phyloP scores from a whole-genome alignment of 306 rosid genomes.

The Arachis hypogaea region DNA sequence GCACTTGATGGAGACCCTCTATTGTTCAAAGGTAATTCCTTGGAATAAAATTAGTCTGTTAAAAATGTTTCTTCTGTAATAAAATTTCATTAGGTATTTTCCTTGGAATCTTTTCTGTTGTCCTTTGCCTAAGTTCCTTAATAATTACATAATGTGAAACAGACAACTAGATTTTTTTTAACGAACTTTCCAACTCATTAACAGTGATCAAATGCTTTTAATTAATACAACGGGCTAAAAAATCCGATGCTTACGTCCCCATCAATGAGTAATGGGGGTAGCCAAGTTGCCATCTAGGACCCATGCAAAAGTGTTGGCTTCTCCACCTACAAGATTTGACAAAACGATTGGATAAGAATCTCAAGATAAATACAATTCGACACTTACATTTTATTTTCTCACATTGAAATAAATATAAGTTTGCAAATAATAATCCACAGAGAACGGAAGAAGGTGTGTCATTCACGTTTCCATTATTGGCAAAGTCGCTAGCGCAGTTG shows the following conservation, averaged over 20 bases:
- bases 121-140: too few species aligned
- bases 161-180: too few species aligned
- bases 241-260: background rate
- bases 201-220: background rate
- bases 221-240: background rate
- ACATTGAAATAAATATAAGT: background rate
- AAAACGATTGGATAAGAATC: background rate
- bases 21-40: background rate
- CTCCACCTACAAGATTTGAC: conserved; percentile 7
- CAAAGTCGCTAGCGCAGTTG: too few species aligned
- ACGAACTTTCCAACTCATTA: background rate
- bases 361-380: background rate
- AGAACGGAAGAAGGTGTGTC: background rate
- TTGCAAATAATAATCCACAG: background rate
- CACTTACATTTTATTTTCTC: too few species aligned
- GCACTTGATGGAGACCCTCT: background rate
- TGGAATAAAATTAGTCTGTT: too few species aligned
- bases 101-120: too few species aligned
- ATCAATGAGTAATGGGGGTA: background rate
- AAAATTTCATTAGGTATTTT: too few species aligned
- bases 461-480: background rate
- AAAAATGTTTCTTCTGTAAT: too few species aligned
- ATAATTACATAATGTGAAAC: too few species aligned
- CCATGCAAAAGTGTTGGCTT: background rate
- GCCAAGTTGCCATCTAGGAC: conserved; percentile 9